Conservation (phyloP, 306 rosid species). For the Lablab purpureus region DNA sequence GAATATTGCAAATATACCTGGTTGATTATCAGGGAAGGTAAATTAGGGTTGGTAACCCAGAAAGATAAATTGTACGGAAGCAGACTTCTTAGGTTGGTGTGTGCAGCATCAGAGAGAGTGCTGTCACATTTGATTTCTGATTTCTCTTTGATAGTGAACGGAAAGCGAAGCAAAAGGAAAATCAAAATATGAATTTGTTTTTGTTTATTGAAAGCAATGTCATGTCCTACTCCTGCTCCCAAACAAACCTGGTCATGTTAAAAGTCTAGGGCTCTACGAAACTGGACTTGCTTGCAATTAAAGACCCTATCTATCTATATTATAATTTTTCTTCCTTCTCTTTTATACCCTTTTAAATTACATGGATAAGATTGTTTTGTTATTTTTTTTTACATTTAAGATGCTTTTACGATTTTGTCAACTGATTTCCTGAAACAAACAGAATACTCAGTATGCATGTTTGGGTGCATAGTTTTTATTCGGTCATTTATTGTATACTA, state of each 20-base stretch:
- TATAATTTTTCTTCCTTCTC: neutral
- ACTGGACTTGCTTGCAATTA: constrained; percentile 14
- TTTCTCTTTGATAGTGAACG: constrained; percentile 17
- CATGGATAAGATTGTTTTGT: too few relatives aligned
- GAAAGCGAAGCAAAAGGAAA: neutral
- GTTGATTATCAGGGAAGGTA: constrained; percentile 14
- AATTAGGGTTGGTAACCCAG: neutral
- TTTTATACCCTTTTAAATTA: too few relatives aligned
- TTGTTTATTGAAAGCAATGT: constrained; percentile 1
- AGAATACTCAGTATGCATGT: too few relatives aligned
- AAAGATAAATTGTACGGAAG: neutral
- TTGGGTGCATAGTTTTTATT: too few relatives aligned
- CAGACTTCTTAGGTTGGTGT: neutral
- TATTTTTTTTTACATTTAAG: too few relatives aligned
- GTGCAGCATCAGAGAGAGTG: neutral
- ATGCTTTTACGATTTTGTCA: too few relatives aligned
- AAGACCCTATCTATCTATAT: neutral
- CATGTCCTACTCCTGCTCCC: neutral
- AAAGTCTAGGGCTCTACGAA: neutral
- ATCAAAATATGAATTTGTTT: neutral
- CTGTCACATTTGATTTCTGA: constrained; percentile 1
- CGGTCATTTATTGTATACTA: too few relatives aligned
- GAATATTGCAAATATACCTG: constrained; percentile 22
- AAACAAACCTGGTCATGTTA: neutral
- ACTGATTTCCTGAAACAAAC: too few relatives aligned